Conservation (phyloP, 2,329 filamentous ascomycete species). For the Penicillium nordicum region DNA sequence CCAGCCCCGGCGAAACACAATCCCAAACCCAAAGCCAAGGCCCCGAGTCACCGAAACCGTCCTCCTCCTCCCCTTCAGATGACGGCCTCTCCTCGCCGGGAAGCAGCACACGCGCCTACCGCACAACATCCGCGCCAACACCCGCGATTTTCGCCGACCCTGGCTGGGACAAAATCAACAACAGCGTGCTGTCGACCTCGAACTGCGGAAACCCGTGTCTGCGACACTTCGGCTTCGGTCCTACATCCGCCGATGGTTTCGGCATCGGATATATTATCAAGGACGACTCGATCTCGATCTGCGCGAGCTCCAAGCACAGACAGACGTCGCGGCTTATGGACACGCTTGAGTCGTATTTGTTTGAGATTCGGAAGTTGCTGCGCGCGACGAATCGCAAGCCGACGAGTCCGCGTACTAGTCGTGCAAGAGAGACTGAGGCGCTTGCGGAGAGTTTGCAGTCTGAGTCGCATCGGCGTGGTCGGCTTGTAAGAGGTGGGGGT, state of each 20-base stretch:
- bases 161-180: slow-evolving; percentile 95
- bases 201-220: slow-evolving; percentile 97
- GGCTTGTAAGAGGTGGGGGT: slow-evolving; percentile 61
- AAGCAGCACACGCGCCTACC: slow-evolving; percentile 56
- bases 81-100: slow-evolving; percentile 39
- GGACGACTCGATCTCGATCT: slow-evolving; percentile 84
- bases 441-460: slow-evolving; percentile 39
- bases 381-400: slow-evolving; percentile 62
- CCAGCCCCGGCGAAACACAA: slow-evolving; percentile 51
- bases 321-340: slow-evolving; percentile 90
- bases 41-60: slow-evolving; percentile 27
- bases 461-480: slow-evolving; percentile 61
- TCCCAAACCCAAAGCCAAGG: slow-evolving; percentile 4
- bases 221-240: slow-evolving; percentile 93
- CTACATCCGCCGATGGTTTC: slow-evolving; percentile 89
- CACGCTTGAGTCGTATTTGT: slow-evolving; percentile 81
- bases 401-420: slow-evolving; percentile 51
- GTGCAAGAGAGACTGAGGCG: slow-evolving; percentile 60
- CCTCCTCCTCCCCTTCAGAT: slow-evolving; percentile 28
- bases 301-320: slow-evolving; percentile 86
- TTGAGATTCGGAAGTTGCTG: slow-evolving; percentile 84
- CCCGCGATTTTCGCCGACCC: slow-evolving; percentile 81
- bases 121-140: slow-evolving; percentile 43
- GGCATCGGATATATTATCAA: slow-evolving; percentile 99
- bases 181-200: slow-evolving; percentile 90